phyloP scores from a whole-genome alignment of 108 stramenopile genomes.

The Nannochloropsis oceanica region DNA sequence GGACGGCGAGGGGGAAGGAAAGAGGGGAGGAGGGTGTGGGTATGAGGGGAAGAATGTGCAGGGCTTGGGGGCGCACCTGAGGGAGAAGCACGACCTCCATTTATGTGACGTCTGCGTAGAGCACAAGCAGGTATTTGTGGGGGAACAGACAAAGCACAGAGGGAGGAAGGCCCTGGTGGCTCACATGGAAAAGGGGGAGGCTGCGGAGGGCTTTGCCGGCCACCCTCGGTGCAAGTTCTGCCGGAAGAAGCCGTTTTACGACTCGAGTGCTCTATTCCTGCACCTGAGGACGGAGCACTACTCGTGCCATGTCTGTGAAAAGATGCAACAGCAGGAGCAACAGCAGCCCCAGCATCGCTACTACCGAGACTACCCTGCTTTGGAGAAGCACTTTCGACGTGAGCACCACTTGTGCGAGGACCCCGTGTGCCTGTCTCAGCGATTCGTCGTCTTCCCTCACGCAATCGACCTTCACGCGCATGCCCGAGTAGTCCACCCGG shows the following conservation, averaged over 20 bases:
- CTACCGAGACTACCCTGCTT: constrained; percentile 30
- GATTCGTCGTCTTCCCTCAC: constrained; percentile 37
- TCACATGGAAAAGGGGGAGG: constrained; percentile 8
- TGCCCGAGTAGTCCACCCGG: not conserved
- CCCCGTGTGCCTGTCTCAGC: constrained; percentile 19
- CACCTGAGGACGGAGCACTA: constrained; percentile 18
- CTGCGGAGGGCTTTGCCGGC: not conserved
- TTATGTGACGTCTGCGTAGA: constrained; percentile 16
- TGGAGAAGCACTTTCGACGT: constrained; percentile 32
- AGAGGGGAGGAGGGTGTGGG: not conserved
- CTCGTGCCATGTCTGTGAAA: constrained; percentile 17
- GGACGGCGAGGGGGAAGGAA: not conserved
- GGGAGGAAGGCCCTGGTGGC: not conserved
- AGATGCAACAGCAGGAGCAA: constrained; percentile 2
- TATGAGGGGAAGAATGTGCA: not conserved
- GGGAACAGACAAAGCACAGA: constrained; percentile 8
- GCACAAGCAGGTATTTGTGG: constrained; percentile 6
- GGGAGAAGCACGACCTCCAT: not conserved
- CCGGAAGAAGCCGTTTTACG: not conserved
- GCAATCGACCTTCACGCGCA: constrained; percentile 32
- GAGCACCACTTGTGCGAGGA: constrained; percentile 34
- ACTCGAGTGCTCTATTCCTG: constrained; percentile 11
- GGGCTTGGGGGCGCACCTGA: constrained; percentile 3
- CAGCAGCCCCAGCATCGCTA: not conserved
- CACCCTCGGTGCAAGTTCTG: constrained; percentile 27